phyloP scores from a whole-genome alignment of 73 alveolate genomes.

The Effrenium voratum region DNA sequence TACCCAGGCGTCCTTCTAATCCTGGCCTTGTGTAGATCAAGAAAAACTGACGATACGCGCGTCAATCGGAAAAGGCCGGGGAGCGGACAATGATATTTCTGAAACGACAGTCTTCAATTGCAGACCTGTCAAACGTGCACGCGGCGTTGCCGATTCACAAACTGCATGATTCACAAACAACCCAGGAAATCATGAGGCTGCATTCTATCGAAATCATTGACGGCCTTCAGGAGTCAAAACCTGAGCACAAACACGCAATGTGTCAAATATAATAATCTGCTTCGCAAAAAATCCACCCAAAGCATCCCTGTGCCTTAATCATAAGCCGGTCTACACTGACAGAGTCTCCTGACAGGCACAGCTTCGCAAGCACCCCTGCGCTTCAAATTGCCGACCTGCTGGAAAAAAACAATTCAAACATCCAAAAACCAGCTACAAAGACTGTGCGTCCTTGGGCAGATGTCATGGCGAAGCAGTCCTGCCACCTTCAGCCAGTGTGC shows the following conservation, averaged over 20 bases:
- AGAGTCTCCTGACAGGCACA: neutral
- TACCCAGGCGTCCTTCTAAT: constrained; percentile 83
- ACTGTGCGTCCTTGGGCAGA: neutral
- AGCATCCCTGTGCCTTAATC: neutral
- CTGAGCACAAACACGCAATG: neutral
- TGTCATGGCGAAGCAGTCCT: constrained; percentile 9
- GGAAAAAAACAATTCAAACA: neutral
- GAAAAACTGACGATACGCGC: too few species aligned
- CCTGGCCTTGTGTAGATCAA: constrained; percentile 92
- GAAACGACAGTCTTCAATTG: constrained; percentile 32
- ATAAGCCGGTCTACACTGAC: constrained; percentile 47
- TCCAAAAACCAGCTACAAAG: neutral
- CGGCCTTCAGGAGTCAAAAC: constrained; percentile 47
- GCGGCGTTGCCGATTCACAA: too few species aligned
- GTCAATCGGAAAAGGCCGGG: neutral
- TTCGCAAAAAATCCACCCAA: too few species aligned
- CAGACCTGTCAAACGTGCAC: too few species aligned
- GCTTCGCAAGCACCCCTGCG: neutral
- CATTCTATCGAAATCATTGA: too few species aligned
- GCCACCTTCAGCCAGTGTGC: too few species aligned
- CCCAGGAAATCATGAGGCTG: too few species aligned
- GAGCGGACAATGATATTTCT: constrained; percentile 4
- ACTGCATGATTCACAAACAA: too few species aligned
- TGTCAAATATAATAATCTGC: neutral
- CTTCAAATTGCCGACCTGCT: neutral